A percentile compares a stretch with the other conserved stretches of the same genome.
These are phyloP conservation scores for Epichloe hybrida DNA, from an alignment of 2,329 filamentous ascomycete species.

Conservation along the genomic window DNA sequence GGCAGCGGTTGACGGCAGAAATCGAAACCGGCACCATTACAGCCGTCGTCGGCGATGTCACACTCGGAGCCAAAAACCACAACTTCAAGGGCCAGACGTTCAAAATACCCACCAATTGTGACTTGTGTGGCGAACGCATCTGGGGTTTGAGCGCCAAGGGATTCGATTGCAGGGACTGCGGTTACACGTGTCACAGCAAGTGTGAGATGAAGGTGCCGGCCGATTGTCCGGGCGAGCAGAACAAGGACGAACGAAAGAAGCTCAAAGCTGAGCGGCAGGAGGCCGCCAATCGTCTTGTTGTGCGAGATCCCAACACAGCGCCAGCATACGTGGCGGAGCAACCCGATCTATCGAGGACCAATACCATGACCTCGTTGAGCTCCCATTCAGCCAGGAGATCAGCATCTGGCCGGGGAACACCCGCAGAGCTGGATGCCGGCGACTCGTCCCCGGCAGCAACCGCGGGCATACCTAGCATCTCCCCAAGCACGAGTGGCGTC, in stretches of 20 bases:
- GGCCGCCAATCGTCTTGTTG: slow-evolving; percentile 49
- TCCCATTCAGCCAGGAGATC: slow-evolving; percentile 66
- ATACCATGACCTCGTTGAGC: slow-evolving; percentile 82
- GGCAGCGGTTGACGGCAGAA: slow-evolving; percentile 74
- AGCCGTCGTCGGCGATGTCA: slow-evolving; percentile 81
- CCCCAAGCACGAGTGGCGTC: slow-evolving; percentile 15
- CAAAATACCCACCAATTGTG: slow-evolving; percentile 97
- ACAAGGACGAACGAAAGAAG: slow-evolving; percentile 91
- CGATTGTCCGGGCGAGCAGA: slow-evolving; percentile 85
- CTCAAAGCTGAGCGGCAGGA: slow-evolving; percentile 78
- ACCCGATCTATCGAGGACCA: slow-evolving; percentile 58
- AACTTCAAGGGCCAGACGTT: slow-evolving; percentile 99
- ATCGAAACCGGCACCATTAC: slow-evolving; percentile 90
- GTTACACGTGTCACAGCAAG: slow-evolving; percentile 96
- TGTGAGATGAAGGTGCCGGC: slow-evolving; percentile 98
- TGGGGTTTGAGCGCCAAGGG: slow-evolving; percentile 96
- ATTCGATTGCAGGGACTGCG: slow-evolving; percentile 89
- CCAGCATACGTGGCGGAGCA: slow-evolving; percentile 42
- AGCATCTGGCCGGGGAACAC: slow-evolving; percentile 32
- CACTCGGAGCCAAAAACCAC: slow-evolving; percentile 83
- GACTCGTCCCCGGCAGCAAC: slow-evolving; percentile 11
- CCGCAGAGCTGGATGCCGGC: slow-evolving; percentile 33
- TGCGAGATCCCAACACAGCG: slow-evolving; percentile 26
- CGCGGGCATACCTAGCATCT: slow-evolving; percentile 14
- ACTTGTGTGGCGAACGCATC: slow-evolving; percentile 89